phyloP scores from a whole-genome alignment of 495 filamentous ascomycete species.

The Talaromyces thailandensis region DNA sequence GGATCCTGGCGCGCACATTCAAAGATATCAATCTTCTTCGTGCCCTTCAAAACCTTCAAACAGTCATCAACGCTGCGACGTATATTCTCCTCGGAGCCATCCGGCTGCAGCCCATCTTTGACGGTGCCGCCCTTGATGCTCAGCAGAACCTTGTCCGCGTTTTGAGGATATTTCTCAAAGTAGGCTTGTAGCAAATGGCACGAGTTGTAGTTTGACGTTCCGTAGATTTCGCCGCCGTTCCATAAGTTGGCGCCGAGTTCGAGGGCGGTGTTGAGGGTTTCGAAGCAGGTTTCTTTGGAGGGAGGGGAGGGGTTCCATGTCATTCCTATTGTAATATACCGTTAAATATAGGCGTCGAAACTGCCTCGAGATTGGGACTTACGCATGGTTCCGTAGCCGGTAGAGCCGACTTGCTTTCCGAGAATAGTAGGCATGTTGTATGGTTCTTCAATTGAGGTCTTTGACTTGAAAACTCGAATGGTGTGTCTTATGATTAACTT shows the following conservation, averaged over 20 bases:
- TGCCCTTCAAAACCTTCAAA: constrained; percentile 48
- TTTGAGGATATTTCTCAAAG: constrained; percentile 51
- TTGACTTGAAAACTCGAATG: neutral
- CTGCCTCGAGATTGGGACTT: constrained; percentile 4
- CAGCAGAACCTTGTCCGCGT: constrained; percentile 50
- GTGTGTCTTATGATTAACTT: neutral
- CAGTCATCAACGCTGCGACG: constrained; percentile 59
- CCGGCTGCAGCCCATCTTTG: constrained; percentile 24
- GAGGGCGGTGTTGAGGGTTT: constrained; percentile 58
- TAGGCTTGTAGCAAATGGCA: constrained; percentile 49
- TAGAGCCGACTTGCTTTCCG: constrained; percentile 36
- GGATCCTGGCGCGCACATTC: constrained; percentile 67
- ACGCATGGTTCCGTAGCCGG: constrained; percentile 41
- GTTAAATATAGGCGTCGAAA: no score
- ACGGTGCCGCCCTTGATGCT: constrained; percentile 50
- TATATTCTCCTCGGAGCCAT: constrained; percentile 54
- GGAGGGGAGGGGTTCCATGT: constrained; percentile 60
- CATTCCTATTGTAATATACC: no score
- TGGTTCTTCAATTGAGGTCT: neutral
- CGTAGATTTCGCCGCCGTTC: constrained; percentile 80
- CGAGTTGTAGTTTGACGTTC: constrained; percentile 57
- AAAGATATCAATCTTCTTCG: constrained; percentile 78
- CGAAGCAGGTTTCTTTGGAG: constrained; percentile 53
- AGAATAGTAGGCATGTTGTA: constrained; percentile 27
- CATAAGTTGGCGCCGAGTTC: constrained; percentile 62